Percentiles rank a stretch among this genome's conserved stretches.
Evolutionary conservation across 495 filamentous ascomycete species (phyloP).

Genomic region (Aspergillus hancockii): DNA sequence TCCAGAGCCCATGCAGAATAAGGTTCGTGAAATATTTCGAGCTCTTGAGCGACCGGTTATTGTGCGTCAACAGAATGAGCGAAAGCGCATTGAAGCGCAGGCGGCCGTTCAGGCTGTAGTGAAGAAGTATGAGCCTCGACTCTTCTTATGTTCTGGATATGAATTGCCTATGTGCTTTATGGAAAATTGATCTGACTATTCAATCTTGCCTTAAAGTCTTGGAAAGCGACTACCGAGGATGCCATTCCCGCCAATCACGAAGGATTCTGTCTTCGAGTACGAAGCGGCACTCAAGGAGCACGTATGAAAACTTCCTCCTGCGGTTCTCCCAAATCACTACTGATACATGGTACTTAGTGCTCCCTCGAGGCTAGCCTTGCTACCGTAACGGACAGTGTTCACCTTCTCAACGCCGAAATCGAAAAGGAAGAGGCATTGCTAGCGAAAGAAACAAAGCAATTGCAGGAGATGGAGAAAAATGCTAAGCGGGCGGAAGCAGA

Average conservation of each 20-base stretch:
- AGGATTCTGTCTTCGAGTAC: constrained; percentile 60
- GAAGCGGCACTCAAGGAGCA: constrained; percentile 60
- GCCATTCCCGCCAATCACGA: constrained; percentile 60
- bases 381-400: constrained; percentile 53
- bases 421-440: constrained; percentile 54
- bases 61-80: constrained; percentile 53
- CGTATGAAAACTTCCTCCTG: constrained; percentile 28
- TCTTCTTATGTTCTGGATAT: not conserved
- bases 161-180: not conserved
- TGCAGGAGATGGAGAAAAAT: constrained; percentile 56
- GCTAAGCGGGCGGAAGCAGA: constrained; percentile 48
- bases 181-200: not conserved
- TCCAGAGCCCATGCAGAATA: constrained; percentile 50
- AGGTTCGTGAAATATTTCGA: constrained; percentile 53
- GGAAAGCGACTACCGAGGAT: constrained; percentile 54
- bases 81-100: constrained; percentile 57
- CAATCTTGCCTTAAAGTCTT: constrained; percentile 30
- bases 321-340: not conserved
- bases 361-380: constrained; percentile 53
- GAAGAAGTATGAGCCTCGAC: constrained; percentile 36
- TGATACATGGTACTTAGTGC: constrained; percentile 35
- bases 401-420: constrained; percentile 55
- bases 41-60: constrained; percentile 58
- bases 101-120: constrained; percentile 50
- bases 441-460: constrained; percentile 46